A percentile compares a stretch with the other conserved stretches of the same genome.
These are phyloP conservation scores for Penicillium angulare DNA, from an alignment of 495 filamentous ascomycete species.

Conservation along the genomic window DNA sequence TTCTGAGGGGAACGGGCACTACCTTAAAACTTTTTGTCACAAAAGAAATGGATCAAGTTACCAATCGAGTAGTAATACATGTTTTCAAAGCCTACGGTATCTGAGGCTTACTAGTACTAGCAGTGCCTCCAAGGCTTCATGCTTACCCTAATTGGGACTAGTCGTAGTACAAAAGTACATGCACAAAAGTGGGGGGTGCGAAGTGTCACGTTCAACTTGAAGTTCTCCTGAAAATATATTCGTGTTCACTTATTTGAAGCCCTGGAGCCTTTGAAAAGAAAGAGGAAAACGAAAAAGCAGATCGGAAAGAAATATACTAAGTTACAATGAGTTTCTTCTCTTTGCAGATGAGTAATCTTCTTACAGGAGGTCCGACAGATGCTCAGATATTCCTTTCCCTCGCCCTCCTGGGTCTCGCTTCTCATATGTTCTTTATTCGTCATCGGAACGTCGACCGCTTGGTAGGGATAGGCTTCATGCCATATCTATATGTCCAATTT, in stretches of 20 bases:
- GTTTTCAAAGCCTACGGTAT: not conserved
- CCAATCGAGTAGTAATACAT: not conserved
- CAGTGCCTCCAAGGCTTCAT: not conserved
- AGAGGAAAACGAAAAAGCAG: not conserved
- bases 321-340: not conserved
- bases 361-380: not conserved
- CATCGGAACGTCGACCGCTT: not conserved
- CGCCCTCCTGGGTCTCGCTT: not conserved
- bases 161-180: not conserved
- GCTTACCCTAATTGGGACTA: not conserved
- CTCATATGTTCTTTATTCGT: constrained; percentile 3
- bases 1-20: not conserved
- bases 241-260: not conserved
- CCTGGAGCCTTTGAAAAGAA: too few relatives aligned
- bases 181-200: not conserved
- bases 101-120: not conserved
- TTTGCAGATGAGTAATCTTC: not conserved
- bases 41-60: too few relatives aligned
- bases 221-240: not conserved
- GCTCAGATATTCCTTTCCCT: not conserved
- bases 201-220: not conserved
- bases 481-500: not conserved
- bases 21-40: too few relatives aligned
- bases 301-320: not conserved
- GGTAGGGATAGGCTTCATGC: not conserved